Evolutionary conservation across 2,329 filamentous ascomycete genomes (phyloP), one percentile per base, ranked within the genome.

Genomic region (Huntiella omanensis): DNA sequence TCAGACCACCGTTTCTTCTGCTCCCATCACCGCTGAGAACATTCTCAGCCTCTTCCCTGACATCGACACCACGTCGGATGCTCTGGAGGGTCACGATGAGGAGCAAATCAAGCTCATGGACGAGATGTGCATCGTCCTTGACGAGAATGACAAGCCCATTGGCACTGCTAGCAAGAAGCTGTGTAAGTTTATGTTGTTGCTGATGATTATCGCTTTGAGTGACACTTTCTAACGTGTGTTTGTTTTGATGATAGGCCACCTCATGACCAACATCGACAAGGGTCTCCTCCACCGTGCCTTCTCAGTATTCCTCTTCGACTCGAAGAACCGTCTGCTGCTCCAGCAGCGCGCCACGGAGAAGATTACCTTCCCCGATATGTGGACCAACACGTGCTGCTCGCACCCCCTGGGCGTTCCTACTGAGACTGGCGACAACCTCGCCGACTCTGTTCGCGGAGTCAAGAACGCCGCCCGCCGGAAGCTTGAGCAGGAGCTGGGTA

Each of bases 301-400:
- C 64, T 96, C 88, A 49, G 84, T 92, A 55, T 98, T 98, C 68
- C 78, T 98, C 54, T 98, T 98, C 70, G 85, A 96, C 66, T 80
- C 83, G 51, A 73, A 91, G 60, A 92, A 95, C 63, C 81, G 86
- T 56, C 70, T 96, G 50, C 80, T 98, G 39, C 77, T 98, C 44
- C 91, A 98, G 66, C 91, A 96, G 69, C 83, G 91, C 54, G 91
- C 91, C 22, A 69, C 78, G 36, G 88, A 96, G 68, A 98, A 98
- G 70, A 98, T 98, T 59, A 98, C 91, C 5, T 98, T 98, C 66
- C 88, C 91, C 42, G 85, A 94, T 60, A 87, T 95, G 80, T 98
- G 91, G 91, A 98, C 91, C 53, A 98, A 98, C 66, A 98, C 91
- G 32, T 98, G 91, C 73, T 98, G 91, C 70, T 98, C 91, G 35